Conservation (phyloP, 2,329 filamentous ascomycete genomes). For the Sordariomycetes sp. region DNA sequence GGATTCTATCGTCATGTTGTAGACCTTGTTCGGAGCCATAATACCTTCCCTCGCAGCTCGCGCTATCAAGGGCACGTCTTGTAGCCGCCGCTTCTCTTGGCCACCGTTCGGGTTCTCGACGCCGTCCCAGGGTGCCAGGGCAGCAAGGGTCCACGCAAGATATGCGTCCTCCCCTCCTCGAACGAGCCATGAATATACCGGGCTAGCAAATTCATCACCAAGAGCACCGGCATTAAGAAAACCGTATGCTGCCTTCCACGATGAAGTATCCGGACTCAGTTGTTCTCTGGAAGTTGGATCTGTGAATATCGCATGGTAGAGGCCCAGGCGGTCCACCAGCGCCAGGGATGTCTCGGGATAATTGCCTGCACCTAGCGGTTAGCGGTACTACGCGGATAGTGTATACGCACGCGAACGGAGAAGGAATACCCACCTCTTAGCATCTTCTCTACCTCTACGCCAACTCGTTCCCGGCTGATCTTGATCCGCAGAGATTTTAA, state of each 20-base stretch:
- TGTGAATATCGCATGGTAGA: constrained; percentile 64
- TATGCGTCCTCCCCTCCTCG: constrained; percentile 53
- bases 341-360: constrained; percentile 48
- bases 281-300: constrained; percentile 44
- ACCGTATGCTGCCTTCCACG: constrained; percentile 52
- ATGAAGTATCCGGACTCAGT: constrained; percentile 39
- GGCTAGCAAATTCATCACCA: constrained; percentile 26
- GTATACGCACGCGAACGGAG: not conserved
- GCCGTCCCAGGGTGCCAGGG: constrained; percentile 61
- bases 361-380: constrained; percentile 25
- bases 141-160: constrained; percentile 63
- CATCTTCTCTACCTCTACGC: constrained; percentile 85
- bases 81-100: constrained; percentile 33
- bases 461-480: constrained; percentile 84
- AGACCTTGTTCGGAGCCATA: constrained; percentile 64
- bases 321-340: constrained; percentile 50
- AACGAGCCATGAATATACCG: constrained; percentile 41
- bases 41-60: constrained; percentile 64
- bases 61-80: constrained; percentile 33
- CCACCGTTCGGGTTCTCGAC: constrained; percentile 24
- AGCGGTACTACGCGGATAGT: not conserved
- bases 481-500: constrained; percentile 68
- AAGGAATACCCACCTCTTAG: constrained; percentile 43
- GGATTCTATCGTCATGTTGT: constrained; percentile 51
- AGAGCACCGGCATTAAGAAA: constrained; percentile 38